Percentiles rank a stretch among this genome's conserved stretches.
Evolutionary conservation across 495 filamentous ascomycete genomes (phyloP).

Genomic region (Friedmanniomyces simplex): DNA sequence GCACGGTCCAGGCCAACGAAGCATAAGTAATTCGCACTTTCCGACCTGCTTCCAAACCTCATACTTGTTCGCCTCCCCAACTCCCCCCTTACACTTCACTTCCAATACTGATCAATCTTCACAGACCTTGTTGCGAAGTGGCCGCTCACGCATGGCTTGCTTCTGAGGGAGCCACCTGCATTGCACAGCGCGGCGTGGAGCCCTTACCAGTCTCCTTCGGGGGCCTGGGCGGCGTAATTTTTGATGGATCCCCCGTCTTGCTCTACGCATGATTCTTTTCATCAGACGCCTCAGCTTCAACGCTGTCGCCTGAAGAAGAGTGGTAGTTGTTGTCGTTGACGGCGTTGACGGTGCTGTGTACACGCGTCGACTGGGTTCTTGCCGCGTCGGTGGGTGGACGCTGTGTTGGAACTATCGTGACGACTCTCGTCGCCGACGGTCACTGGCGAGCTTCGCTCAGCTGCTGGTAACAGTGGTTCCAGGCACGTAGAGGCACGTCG

Average conservation of each 20-base stretch:
- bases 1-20: too few relatives aligned
- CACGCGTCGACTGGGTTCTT: too few relatives aligned
- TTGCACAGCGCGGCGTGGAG: conserved; percentile 27
- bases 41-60: too few relatives aligned
- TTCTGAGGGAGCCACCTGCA: conserved; percentile 19
- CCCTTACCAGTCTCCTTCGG: conserved; percentile 26
- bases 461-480: too few relatives aligned
- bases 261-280: not conserved
- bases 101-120: not conserved
- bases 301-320: conserved; percentile 2
- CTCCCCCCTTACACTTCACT: too few relatives aligned
- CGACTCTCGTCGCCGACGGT: too few relatives aligned
- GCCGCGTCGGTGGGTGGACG: too few relatives aligned
- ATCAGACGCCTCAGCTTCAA: not conserved
- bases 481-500: too few relatives aligned
- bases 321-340: not conserved
- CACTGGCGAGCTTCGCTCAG: too few relatives aligned
- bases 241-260: conserved; percentile 19
- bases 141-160: conserved; percentile 7
- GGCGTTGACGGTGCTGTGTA: not conserved
- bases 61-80: too few relatives aligned
- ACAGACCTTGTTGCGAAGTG: conserved; percentile 3
- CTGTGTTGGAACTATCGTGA: too few relatives aligned
- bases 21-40: too few relatives aligned
- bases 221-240: conserved; percentile 27